Evolutionary conservation across 2,329 filamentous ascomycete species (phyloP).

Genomic region (Botrytis squamosa): DNA sequence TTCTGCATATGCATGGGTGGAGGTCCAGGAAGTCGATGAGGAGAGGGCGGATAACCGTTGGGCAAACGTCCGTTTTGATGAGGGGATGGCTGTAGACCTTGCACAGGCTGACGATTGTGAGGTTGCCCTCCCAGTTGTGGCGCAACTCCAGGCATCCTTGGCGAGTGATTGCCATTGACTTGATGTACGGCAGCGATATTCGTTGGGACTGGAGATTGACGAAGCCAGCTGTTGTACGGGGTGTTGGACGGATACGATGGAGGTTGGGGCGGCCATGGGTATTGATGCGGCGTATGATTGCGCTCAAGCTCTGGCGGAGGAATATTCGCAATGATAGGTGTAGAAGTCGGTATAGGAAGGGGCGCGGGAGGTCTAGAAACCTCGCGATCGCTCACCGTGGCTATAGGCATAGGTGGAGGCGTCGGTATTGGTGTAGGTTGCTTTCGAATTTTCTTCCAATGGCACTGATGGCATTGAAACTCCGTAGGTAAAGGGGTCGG

Average conservation of each 20-base stretch:
- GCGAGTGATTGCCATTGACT: slow-evolving; percentile 47
- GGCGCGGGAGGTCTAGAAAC: slow-evolving; percentile 16
- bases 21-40: slow-evolving; percentile 30
- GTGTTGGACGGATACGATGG: slow-evolving; percentile 43
- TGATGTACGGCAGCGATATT: slow-evolving; percentile 46
- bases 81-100: slow-evolving; percentile 41
- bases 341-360: slow-evolving; percentile 34
- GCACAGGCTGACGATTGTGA: slow-evolving; percentile 30
- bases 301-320: slow-evolving; percentile 37
- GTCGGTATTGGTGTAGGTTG: slow-evolving; percentile 29
- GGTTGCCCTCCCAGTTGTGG: slow-evolving; percentile 29
- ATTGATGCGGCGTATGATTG: slow-evolving; percentile 26
- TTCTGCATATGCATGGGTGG: slow-evolving; percentile 34
- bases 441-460: slow-evolving; percentile 48
- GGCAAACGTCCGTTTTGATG: slow-evolving; percentile 47
- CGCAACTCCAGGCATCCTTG: slow-evolving; percentile 35
- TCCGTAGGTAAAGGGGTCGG: slow-evolving; percentile 41
- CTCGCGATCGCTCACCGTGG: not conserved
- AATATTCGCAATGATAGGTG: slow-evolving; percentile 24
- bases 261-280: slow-evolving; percentile 41
- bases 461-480: slow-evolving; percentile 76
- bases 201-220: slow-evolving; percentile 50
- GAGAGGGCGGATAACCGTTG: slow-evolving; percentile 44
- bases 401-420: slow-evolving; percentile 21
- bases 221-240: slow-evolving; percentile 51